Conservation (phyloP, 805 yeast species). For the Candida pseudofarinosa region DNA sequence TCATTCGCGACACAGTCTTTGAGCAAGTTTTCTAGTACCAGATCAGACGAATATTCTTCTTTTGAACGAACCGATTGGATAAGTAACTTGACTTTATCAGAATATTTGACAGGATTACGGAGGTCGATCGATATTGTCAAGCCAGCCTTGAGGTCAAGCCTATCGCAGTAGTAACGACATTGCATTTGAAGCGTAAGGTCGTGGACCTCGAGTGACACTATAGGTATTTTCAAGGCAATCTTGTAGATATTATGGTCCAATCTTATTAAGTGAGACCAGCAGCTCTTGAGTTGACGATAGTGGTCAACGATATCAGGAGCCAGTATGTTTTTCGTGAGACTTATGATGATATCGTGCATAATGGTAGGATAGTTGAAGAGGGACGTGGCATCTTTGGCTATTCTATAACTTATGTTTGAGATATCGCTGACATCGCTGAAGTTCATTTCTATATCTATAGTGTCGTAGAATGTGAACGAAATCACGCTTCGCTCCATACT, state of each 20-base stretch:
- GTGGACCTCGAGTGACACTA: conserved; percentile 9
- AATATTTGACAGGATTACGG: conserved; percentile 5
- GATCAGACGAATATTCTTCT: neutral
- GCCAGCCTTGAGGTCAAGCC: conserved; percentile 10
- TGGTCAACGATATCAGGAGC: conserved; percentile 10
- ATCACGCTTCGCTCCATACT: conserved; percentile 8
- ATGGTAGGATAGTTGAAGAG: neutral
- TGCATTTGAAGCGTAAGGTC: conserved; percentile 8
- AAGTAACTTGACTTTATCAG: conserved; percentile 1
- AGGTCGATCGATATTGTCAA: conserved; percentile 7
- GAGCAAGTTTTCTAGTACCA: neutral
- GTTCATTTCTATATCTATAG: conserved; percentile 9
- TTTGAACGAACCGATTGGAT: conserved; percentile 1
- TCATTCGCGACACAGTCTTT: neutral
- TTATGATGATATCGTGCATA: neutral
- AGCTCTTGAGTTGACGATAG: conserved; percentile 12
- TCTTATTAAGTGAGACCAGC: conserved; percentile 15
- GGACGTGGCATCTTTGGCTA: neutral
- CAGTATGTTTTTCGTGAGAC: neutral
- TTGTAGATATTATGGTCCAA: conserved; percentile 29
- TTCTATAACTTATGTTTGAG: conserved; percentile 2
- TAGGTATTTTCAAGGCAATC: conserved; percentile 26
- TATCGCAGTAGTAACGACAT: conserved; percentile 14
- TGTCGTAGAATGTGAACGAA: conserved; percentile 11
- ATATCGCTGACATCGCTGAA: conserved; percentile 5